phyloP scores from a whole-genome alignment of 306 rosid genomes.

The Morella rubra region DNA sequence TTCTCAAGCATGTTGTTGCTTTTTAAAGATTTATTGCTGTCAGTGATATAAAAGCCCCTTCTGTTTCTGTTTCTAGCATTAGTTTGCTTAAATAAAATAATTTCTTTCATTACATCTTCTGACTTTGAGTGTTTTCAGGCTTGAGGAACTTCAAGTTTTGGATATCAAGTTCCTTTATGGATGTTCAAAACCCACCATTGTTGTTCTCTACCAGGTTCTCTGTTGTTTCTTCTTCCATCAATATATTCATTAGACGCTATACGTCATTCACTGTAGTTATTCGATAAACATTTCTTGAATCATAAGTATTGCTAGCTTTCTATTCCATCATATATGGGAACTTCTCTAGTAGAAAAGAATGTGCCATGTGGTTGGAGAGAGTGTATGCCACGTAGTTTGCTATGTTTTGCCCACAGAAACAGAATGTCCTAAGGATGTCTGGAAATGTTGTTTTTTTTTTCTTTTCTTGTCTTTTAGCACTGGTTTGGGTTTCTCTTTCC shows the following conservation, averaged over 20 bases:
- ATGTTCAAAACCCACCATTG: slow-evolving; percentile 93
- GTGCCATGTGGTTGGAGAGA: too few species aligned
- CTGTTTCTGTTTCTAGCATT: background rate
- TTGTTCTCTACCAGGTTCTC: slow-evolving; percentile 92
- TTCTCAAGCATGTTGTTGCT: background rate
- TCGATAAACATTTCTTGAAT: background rate
- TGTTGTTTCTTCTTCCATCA: background rate
- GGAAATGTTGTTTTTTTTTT: too few species aligned
- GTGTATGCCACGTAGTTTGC: too few species aligned
- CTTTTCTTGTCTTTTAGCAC: too few species aligned
- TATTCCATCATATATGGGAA: background rate
- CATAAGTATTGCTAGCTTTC: background rate
- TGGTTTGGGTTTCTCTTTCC: too few species aligned
- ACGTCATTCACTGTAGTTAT: background rate
- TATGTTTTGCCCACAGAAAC: too few species aligned
- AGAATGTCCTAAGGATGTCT: too few species aligned
- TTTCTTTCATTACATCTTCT: background rate
- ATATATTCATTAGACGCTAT: slow-evolving; percentile 16
- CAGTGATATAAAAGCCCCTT: background rate
- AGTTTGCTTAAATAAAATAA: background rate
- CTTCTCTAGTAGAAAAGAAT: too few species aligned
- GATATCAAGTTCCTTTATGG: slow-evolving; percentile 96
- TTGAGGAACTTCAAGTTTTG: slow-evolving; percentile 98
- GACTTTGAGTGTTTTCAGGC: slow-evolving; percentile 59
- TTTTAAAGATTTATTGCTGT: background rate